These are phyloP conservation scores for Metschnikowia anglica DNA, from an alignment of 805 yeast genomes.

Conservation along the genomic window DNA sequence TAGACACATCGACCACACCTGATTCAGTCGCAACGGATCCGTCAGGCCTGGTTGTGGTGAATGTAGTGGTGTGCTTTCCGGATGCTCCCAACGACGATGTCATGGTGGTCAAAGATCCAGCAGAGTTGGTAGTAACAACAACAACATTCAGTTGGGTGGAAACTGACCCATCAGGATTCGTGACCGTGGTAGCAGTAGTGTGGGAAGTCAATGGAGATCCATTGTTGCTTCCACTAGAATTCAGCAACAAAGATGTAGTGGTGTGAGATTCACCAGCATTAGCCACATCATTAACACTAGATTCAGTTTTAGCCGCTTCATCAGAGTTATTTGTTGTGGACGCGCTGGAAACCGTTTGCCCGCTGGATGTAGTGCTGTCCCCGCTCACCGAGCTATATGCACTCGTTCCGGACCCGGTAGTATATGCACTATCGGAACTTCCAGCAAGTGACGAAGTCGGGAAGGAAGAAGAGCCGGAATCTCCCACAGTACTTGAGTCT, in stretches of 20 bases:
- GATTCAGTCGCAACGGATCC: background rate
- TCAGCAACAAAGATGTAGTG: background rate
- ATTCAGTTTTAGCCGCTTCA: background rate
- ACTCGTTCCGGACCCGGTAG: background rate
- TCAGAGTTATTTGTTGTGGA: background rate
- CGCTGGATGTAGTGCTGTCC: background rate
- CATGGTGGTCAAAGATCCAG: background rate
- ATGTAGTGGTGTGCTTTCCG: background rate
- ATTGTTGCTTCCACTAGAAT: background rate
- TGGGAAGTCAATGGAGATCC: background rate
- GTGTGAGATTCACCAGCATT: background rate
- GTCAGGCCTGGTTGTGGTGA: background rate
- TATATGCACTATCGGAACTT: background rate
- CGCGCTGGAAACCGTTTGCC: no score
- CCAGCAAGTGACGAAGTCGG: background rate
- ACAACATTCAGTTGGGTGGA: background rate
- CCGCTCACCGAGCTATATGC: background rate
- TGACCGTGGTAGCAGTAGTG: background rate
- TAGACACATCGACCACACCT: background rate
- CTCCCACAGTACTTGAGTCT: no score
- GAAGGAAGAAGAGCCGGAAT: background rate
- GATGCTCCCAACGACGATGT: background rate
- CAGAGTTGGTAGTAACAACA: constrained; percentile 1
- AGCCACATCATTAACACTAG: background rate
- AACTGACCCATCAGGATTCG: background rate